These are phyloP conservation scores for Pezicula neosporulosa DNA, from an alignment of 2,329 filamentous ascomycete genomes.

Conservation along the genomic window DNA sequence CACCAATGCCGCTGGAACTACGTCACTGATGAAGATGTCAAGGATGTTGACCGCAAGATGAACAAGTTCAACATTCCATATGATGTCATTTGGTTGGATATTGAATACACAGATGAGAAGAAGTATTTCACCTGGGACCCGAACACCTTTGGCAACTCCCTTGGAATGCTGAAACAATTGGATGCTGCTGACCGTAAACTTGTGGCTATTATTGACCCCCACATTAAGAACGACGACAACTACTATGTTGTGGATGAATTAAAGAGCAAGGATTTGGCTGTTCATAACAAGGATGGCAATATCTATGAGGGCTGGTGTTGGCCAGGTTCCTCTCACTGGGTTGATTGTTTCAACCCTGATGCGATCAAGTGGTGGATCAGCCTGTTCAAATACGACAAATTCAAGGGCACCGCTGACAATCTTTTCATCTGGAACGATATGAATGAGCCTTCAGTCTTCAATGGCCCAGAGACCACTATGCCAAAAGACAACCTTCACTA, in stretches of 20 bases:
- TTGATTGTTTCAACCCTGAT: conserved; percentile 93
- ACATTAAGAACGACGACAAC: conserved; percentile 87
- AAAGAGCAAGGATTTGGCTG: conserved; percentile 77
- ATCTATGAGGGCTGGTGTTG: conserved; percentile 98
- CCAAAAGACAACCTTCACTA: conserved; percentile 95
- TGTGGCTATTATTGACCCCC: conserved; percentile 92
- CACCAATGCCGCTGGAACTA: conserved; percentile 99
- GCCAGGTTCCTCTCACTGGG: conserved; percentile 95
- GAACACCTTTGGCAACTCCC: conserved; percentile 81
- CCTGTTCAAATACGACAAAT: conserved; percentile 83
- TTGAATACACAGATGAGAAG: conserved; percentile 95
- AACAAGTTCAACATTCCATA: conserved; percentile 95
- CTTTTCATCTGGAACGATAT: conserved; percentile 99
- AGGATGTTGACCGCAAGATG: conserved; percentile 93
- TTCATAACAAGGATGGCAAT: conserved; percentile 85
- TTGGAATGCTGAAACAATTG: conserved; percentile 83
- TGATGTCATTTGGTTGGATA: conserved; percentile 98
- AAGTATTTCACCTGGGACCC: conserved; percentile 99
- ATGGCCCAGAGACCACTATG: conserved; percentile 97
- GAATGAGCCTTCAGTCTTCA: conserved; percentile 99
- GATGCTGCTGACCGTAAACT: conserved; percentile 84
- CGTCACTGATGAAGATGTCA: conserved; percentile 93
- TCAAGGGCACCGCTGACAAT: conserved; percentile 83
- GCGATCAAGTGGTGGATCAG: conserved; percentile 87
- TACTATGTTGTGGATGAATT: conserved; percentile 78